A percentile compares a stretch with the other conserved stretches of the same genome.
phyloP scores from a whole-genome alignment of 495 filamentous ascomycete species.

The Cudoniella acicularis region DNA sequence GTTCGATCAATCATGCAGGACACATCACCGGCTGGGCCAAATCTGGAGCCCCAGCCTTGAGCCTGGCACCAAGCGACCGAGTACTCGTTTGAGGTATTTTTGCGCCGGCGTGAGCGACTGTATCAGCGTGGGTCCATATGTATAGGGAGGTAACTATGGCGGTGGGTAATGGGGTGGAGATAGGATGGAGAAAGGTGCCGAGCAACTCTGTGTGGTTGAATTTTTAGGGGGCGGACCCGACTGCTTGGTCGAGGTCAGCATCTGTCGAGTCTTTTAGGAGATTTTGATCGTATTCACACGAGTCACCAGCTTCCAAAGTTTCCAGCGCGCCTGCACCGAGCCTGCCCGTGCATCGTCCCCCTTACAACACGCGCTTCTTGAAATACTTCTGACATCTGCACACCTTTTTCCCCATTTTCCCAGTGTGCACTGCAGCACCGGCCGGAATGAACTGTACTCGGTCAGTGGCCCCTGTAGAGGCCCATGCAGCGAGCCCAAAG shows the following conservation, averaged over 20 bases:
- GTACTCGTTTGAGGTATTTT: neutral
- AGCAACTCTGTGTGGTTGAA: neutral
- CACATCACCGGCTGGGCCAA: neutral
- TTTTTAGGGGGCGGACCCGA: neutral
- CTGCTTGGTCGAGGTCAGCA: neutral
- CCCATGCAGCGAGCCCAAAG: neutral
- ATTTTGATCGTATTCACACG: neutral
- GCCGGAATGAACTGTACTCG: neutral
- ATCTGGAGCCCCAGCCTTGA: neutral
- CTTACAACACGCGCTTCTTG: neutral
- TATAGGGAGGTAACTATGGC: no score
- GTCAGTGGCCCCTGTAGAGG: neutral
- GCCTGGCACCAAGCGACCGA: no score
- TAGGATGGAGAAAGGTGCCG: neutral
- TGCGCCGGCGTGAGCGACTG: neutral
- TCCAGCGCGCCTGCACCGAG: neutral
- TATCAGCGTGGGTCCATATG: neutral
- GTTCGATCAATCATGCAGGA: neutral
- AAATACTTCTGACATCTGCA: neutral
- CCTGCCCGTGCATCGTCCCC: neutral
- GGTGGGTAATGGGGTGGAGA: neutral
- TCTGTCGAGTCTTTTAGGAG: neutral
- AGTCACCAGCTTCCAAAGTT: neutral
- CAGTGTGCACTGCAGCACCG: neutral
- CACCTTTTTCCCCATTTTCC: neutral